Evolutionary conservation across 1,284 basidiomycete genomes (phyloP), one percentile per base, ranked within the genome.

Genomic region (Wolfiporia cocos): DNA sequence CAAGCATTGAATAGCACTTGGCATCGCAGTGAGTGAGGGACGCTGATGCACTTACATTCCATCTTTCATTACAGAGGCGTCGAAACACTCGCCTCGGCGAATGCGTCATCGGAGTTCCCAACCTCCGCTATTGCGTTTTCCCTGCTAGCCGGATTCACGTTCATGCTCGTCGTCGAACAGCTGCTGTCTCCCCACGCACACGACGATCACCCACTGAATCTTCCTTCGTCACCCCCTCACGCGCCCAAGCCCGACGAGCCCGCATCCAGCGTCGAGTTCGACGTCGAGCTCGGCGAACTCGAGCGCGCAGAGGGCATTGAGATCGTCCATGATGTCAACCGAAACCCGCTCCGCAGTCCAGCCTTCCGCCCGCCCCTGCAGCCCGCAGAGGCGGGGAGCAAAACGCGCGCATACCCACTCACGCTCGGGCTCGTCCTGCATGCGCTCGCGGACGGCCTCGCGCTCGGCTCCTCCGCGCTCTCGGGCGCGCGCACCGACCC

Each of bases 371-470:
- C 26, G 26, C 9, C 7, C 9, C 9, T 38, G 9, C 33, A 32
- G 10, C 50, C 44, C 31, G 24, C 32, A 15, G 52, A 47, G 14
- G n/a, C n/a, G n/a, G n/a, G n/a, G n/a, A 42, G 49, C 42, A 54
- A 41, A 26, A 44, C 43, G 50, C 63, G 53, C 33, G 78, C 76
- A 11, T 74, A 86, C 46, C 78, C 88, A 34, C 71, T 93, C 29
- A 91, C 91, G 0, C 62, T 95, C 4, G 93, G 92, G 0, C 67
- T 96, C 34, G 74, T 90, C 28, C 76, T 92, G 29, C 93, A 96
- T 58, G 88, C 84, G 2, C 69, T 92, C 23, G 87, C 92, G 0
- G 93, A 97, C 62, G 93, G 93, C 1, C 79, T 95, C 43, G 91
- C 91, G 1, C 66, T 97, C 35, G 93, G 92, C 21, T 86, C 91